Evolutionary conservation across 2,329 filamentous ascomycete genomes (phyloP).

Genomic region (Beauveria caledonica): DNA sequence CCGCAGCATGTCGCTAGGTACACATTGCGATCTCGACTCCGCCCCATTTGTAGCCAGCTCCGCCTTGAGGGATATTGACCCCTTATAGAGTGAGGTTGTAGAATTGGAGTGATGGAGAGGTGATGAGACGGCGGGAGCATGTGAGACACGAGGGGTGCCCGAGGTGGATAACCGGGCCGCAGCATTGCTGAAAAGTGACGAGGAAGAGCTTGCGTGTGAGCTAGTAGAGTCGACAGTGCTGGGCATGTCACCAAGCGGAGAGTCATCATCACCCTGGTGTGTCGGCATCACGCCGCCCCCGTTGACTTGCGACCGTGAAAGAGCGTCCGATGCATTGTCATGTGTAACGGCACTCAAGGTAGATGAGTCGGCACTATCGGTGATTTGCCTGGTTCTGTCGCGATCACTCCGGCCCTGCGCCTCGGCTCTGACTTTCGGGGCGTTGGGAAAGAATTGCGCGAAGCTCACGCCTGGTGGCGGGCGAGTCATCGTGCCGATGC

Average conservation of each 20-base stretch:
- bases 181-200: conserved; percentile 58
- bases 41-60: not conserved
- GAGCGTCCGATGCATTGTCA: conserved; percentile 14
- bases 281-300: conserved; percentile 25
- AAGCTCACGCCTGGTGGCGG: conserved; percentile 65
- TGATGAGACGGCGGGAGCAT: conserved; percentile 17
- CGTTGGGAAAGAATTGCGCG: conserved; percentile 78
- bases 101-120: conserved; percentile 26
- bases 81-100: not conserved
- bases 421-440: conserved; percentile 54
- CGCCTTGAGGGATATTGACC: not conserved
- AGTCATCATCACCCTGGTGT: conserved; percentile 48
- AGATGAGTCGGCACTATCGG: conserved; percentile 18
- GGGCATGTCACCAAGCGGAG: conserved; percentile 55
- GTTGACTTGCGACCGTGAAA: conserved; percentile 6
- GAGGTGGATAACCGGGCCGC: conserved; percentile 33
- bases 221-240: conserved; percentile 65
- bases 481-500: conserved; percentile 65
- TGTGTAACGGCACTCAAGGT: conserved; percentile 18
- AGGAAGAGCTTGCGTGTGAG: conserved; percentile 61
- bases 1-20: not conserved
- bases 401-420: conserved; percentile 30
- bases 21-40: not conserved
- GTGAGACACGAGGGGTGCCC: conserved; percentile 24
- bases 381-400: conserved; percentile 22